A percentile compares a stretch with the other conserved stretches of the same genome.
These are phyloP conservation scores for Cymbidium sinense DNA, from an alignment of 106 monocot species.

Conservation along the genomic window DNA sequence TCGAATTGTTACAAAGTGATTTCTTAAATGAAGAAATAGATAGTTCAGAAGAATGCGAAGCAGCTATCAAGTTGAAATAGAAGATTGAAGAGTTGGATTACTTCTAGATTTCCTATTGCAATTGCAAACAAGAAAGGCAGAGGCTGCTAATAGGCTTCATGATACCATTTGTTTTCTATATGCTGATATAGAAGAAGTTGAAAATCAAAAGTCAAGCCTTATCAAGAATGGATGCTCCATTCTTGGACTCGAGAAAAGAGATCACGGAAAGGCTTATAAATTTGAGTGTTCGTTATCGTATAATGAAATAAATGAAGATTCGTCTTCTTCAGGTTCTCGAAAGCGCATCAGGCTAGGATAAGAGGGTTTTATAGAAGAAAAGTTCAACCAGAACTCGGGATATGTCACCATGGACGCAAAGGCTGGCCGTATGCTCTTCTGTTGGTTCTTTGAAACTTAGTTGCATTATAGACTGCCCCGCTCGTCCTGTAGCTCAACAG, in stretches of 20 bases:
- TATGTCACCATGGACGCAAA: no score
- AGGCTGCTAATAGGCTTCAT: slow-evolving; percentile 49
- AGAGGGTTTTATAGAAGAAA: slow-evolving; percentile 7
- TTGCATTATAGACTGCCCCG: no score
- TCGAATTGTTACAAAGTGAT: slow-evolving; percentile 83
- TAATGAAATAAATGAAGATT: slow-evolving; percentile 26
- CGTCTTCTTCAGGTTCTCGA: slow-evolving; percentile 31
- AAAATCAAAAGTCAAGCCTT: slow-evolving; percentile 31
- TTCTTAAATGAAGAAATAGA: slow-evolving; percentile 53
- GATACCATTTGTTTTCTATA: slow-evolving; percentile 50
- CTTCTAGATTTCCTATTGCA: slow-evolving; percentile 76
- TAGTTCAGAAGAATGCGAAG: slow-evolving; percentile 63
- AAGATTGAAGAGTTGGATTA: slow-evolving; percentile 74
- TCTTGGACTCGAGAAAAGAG: no score
- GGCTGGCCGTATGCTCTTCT: no score
- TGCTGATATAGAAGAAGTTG: slow-evolving; percentile 62
- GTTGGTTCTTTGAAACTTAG: no score
- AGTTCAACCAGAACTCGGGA: slow-evolving; percentile 18
- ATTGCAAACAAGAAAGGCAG: no score
- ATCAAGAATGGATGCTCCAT: slow-evolving; percentile 11
- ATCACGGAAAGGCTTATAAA: not conserved
- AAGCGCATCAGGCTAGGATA: slow-evolving; percentile 40
- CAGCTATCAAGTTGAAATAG: slow-evolving; percentile 51
- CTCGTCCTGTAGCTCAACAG: no score
- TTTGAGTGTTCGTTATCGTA: slow-evolving; percentile 9